These are phyloP conservation scores for Penstemon barbatus DNA, from an alignment of 257 asterid genomes.

Conservation along the genomic window DNA sequence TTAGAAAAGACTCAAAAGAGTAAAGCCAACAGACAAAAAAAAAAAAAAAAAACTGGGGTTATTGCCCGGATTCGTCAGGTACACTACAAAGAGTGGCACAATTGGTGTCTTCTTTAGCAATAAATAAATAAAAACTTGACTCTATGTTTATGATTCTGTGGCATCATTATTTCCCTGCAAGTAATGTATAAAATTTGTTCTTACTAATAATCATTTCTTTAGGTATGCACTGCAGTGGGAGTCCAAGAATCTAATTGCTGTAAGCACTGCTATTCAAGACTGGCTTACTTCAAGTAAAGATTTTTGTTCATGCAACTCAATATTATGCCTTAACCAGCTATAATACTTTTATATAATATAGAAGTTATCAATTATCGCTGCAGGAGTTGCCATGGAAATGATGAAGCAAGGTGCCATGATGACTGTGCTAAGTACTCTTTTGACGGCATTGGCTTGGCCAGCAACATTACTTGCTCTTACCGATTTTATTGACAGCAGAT, in stretches of 20 bases:
- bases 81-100: too few species aligned
- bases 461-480: conserved; percentile 70
- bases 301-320: conserved; percentile 31
- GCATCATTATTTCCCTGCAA: conserved; percentile 3
- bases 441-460: conserved; percentile 94
- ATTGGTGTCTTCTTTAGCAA: not conserved
- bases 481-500: conserved; percentile 88
- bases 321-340: conserved; percentile 10
- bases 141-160: not conserved
- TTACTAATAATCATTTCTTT: conserved; percentile 24
- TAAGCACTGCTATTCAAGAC: conserved; percentile 95
- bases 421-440: conserved; percentile 78
- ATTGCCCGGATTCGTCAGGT: too few species aligned
- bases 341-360: conserved; percentile 26
- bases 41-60: too few species aligned
- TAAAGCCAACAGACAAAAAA: too few species aligned
- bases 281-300: conserved; percentile 90
- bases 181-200: not conserved
- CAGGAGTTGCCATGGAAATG: conserved; percentile 75
- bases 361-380: conserved; percentile 32
- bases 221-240: conserved; percentile 97
- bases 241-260: conserved; percentile 75
- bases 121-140: not conserved
- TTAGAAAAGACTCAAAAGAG: too few species aligned
- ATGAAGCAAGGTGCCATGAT: conserved; percentile 96